Base-by-base conservation (phyloP, 2,329 filamentous ascomycete species). In the Sporothrix pallida region DNA sequence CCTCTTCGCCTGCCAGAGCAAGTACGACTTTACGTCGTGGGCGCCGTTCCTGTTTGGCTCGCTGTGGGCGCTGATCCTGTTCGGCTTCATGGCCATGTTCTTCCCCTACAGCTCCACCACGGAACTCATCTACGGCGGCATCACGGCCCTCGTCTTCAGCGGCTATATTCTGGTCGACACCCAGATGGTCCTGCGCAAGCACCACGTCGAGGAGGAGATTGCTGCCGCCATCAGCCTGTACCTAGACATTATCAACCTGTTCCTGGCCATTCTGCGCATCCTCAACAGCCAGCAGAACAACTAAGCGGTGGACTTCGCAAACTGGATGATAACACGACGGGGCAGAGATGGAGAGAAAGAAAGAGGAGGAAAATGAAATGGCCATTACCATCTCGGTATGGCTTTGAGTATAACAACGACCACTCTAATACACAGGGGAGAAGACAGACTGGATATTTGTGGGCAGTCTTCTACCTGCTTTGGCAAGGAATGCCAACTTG, bases 21-120 rank as follows among this genome's bases (percentile, higher is more conserved):
- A 97, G 82, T 99, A 99, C 81, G 96, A 99, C 86, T 99, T 99
- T 82, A 98, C 95, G 1, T 92, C 90, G 76, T 99, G 96, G 95
- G 93, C 95, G 86, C 95, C 96, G 20, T 98, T 98, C 81, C 89
- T 98, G 3, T 97, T 97, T 79, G 95, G 95, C 74, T 91, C 87
- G 0, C 88, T 99, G 20, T 98, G 96, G 96, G 91, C 93, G 7
- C 84, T 98, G 74, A 87, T 99, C 76, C 86, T 99, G 56, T 98
- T 98, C 80, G 93, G 96, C 70, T 96, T 99, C 86, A 94, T 98
- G 88, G 87, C 91, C 77, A 88, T 90, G 77, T 98, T 98, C 87
- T 91, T 99, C 84, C 95, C 94, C 3, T 89, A 92, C 82, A 93
- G 87, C 82, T 94, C 90, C 81, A 95, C 91, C 37, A 85, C 91